A percentile compares a stretch with the other conserved stretches of the same genome.
Conservation (phyloP, 1,284 basidiomycete species). For the Heterobasidion irregulare region DNA sequence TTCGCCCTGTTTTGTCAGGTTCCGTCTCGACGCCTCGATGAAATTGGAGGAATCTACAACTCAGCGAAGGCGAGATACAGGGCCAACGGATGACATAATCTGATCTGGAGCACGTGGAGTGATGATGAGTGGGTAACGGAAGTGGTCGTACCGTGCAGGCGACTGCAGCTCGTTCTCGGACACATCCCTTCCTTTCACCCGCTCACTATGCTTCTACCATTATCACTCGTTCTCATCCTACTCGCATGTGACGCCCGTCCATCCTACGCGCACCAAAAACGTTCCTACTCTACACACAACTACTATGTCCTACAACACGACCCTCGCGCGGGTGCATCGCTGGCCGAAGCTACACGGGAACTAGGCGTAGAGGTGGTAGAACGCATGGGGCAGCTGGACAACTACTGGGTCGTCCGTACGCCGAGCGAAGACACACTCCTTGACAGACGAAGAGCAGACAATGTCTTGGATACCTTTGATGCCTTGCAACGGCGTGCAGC, state of each 20-base stretch:
- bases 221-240: constrained; percentile 21
- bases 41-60: no score
- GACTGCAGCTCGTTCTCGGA: background rate
- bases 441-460: constrained; percentile 32
- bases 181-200: background rate
- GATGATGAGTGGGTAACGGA: background rate
- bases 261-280: constrained; percentile 26
- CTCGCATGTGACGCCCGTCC: constrained; percentile 17
- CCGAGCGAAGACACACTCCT: constrained; percentile 26
- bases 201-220: constrained; percentile 21
- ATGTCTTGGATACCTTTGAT: constrained; percentile 44
- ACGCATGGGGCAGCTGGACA: constrained; percentile 47
- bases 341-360: constrained; percentile 46
- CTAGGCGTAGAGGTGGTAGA: constrained; percentile 59
- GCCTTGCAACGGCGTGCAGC: constrained; percentile 31
- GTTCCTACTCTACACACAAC: constrained; percentile 71
- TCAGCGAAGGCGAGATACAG: no score
- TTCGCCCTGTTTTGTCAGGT: no score
- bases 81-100: background rate
- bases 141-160: no score
- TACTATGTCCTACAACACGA: constrained; percentile 87
- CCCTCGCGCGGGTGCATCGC: constrained; percentile 42
- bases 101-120: background rate
- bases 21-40: no score
- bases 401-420: constrained; percentile 83